Evolutionary conservation across 2,329 filamentous ascomycete genomes (phyloP), one percentile per base, ranked within the genome.

Genomic region (Botryotinia convoluta): DNA sequence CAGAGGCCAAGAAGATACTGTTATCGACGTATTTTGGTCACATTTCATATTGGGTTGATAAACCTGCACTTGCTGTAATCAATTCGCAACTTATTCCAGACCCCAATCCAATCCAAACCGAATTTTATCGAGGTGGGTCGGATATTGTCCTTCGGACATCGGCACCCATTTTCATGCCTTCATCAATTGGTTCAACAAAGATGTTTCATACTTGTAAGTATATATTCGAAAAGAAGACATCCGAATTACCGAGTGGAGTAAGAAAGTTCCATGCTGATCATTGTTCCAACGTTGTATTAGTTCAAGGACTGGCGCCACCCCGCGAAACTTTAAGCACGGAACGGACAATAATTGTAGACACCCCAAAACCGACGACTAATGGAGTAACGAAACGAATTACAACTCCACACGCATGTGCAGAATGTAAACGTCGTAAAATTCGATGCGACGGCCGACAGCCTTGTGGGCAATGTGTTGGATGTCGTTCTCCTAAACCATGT

Each of bases 381-480:
- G 82, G 82, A 51, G 79, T 82, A 14, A 81, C 83, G 65, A 86
- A 87, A 81, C 84, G 87, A 76, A 86, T 87, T 78, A 88, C 86
- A 51, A 88, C 86, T 73, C 85, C 86, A 39, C 86, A 92, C 79
- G 92, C 92, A 54, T 94, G 92, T 81, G 90, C 92, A 65, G 91
- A 93, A 78, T 94, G 93, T 83, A 91, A 94, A 80, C 87, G 93
- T 77, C 88, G 93, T 75, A 96, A 95, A 82, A 95, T 95, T 45
- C 91, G 93, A 76, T 96, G 93, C 80, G 92, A 95, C 83, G 93
- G 93, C 72, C 88, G 91, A 77, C 91, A 93, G 79, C 93, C 93
- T 18, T 96, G 93, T 80, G 92, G 92, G 54, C 93, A 94, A 80
- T 96, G 93, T 81, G 87, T 93, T 73, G 94, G 92, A 81, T 95